These are phyloP conservation scores for Incumbomyces delicatus DNA, from an alignment of 2,329 filamentous ascomycete species.

Conservation along the genomic window DNA sequence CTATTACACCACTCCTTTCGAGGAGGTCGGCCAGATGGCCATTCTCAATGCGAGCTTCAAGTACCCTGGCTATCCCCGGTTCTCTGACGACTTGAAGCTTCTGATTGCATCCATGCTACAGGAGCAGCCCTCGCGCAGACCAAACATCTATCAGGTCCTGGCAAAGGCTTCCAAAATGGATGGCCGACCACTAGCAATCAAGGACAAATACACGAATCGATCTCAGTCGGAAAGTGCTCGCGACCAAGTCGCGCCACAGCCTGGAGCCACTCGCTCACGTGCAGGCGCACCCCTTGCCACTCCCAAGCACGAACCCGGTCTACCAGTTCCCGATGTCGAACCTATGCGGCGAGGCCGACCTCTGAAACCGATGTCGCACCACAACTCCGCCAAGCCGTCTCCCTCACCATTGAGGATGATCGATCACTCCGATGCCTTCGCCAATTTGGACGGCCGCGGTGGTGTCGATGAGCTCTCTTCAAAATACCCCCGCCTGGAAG, in stretches of 20 bases:
- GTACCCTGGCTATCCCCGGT: conserved; percentile 77
- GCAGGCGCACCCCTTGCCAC: conserved; percentile 75
- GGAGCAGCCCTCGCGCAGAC: conserved; percentile 68
- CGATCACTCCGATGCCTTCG: conserved; percentile 68
- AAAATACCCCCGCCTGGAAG: conserved; percentile 81
- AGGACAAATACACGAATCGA: conserved; percentile 67
- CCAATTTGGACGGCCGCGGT: conserved; percentile 66
- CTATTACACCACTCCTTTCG: conserved; percentile 98
- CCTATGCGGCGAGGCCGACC: conserved; percentile 88
- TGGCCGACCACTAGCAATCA: conserved; percentile 73
- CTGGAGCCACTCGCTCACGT: conserved; percentile 48
- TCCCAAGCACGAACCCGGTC: conserved; percentile 47
- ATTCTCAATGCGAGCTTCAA: conserved; percentile 94
- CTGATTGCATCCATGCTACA: conserved; percentile 88
- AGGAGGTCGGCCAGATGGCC: conserved; percentile 93
- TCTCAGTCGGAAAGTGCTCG: conserved; percentile 54
- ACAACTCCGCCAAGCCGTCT: conserved; percentile 46
- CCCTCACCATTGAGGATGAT: conserved; percentile 62
- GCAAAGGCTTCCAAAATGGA: conserved; percentile 83
- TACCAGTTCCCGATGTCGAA: conserved; percentile 74
- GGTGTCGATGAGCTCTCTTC: conserved; percentile 67
- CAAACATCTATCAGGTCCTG: conserved; percentile 90
- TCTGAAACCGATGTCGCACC: conserved; percentile 39
- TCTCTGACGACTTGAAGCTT: conserved; percentile 81
- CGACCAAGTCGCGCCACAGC: conserved; percentile 51